Conservation (phyloP, 768 basidiomycete species). For the Daedaleopsis nitida region DNA sequence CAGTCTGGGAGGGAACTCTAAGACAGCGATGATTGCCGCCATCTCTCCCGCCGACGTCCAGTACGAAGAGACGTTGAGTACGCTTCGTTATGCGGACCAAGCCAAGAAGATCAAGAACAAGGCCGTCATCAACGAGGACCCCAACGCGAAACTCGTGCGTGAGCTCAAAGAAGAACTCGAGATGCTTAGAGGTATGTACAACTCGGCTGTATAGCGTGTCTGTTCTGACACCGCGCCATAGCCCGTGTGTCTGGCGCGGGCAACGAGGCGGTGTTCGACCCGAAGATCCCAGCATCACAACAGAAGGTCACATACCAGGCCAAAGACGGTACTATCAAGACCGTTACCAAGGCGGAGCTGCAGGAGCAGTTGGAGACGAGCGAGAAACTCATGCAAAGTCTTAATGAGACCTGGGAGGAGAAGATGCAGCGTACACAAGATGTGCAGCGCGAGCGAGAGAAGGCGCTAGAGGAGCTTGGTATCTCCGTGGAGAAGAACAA, state of each 20-base stretch:
- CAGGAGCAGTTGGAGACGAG: constrained; percentile 96
- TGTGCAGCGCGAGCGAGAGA: constrained; percentile 96
- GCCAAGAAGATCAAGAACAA: constrained; percentile 99
- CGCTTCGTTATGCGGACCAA: constrained; percentile 95
- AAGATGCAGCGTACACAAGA: constrained; percentile 89
- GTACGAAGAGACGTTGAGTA: constrained; percentile 96
- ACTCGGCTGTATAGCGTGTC: background rate
- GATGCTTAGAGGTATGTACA: constrained; percentile 71
- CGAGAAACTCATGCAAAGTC: constrained; percentile 91
- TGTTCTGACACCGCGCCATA: constrained; percentile 29
- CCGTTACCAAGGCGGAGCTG: constrained; percentile 94
- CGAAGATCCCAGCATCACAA: constrained; percentile 86
- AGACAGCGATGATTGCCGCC: constrained; percentile 99
- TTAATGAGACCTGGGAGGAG: constrained; percentile 97
- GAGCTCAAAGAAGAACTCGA: constrained; percentile 99
- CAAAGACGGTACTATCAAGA: constrained; percentile 91
- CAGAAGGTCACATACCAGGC: constrained; percentile 95
- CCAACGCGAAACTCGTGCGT: constrained; percentile 96
- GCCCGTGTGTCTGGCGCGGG: constrained; percentile 73
- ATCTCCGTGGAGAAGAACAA: constrained; percentile 97
- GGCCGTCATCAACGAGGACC: constrained; percentile 99
- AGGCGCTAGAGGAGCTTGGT: constrained; percentile 95
- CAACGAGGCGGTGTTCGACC: constrained; percentile 81
- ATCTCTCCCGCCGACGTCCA: constrained; percentile 88
- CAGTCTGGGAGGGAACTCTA: constrained; percentile 94